A percentile compares a stretch with the other conserved stretches of the same genome.
Conservation (phyloP, 1,139 yeast genomes). For the Nakaseomyces glabratus region DNA sequence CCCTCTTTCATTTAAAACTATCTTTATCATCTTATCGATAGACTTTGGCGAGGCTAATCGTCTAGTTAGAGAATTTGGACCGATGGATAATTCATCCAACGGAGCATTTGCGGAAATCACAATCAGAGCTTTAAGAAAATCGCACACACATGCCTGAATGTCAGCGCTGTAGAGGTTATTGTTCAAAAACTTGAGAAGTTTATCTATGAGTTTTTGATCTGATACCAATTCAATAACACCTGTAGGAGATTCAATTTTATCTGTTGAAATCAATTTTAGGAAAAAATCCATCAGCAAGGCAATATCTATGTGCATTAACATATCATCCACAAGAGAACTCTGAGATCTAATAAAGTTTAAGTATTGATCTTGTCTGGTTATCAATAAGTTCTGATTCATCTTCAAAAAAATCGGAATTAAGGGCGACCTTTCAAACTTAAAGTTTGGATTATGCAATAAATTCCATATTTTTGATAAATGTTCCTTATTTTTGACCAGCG, state of each 20-base stretch:
- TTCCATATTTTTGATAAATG: conserved; percentile 71
- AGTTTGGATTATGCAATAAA: conserved; percentile 53
- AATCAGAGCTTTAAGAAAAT: conserved; percentile 83
- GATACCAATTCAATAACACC: conserved; percentile 50
- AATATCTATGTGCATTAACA: conserved; percentile 45
- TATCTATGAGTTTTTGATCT: conserved; percentile 43
- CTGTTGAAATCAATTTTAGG: conserved; percentile 52
- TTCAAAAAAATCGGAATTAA: conserved; percentile 71
- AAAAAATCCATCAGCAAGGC: conserved; percentile 69
- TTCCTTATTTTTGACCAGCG: conserved; percentile 66
- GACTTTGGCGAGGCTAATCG: conserved; percentile 72
- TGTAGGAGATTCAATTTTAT: conserved; percentile 53
- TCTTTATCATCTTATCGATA: conserved; percentile 50
- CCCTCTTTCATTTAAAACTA: conserved; percentile 73
- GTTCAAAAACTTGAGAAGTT: conserved; percentile 42
- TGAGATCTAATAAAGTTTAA: conserved; percentile 47
- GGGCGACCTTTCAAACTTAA: conserved; percentile 44
- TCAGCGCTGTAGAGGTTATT: conserved; percentile 43
- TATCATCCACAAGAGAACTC: conserved; percentile 42
- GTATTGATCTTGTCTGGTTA: conserved; percentile 56
- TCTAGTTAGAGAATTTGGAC: conserved; percentile 87
- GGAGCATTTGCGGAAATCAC: conserved; percentile 80
- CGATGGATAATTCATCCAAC: conserved; percentile 68
- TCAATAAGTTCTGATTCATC: conserved; percentile 83
- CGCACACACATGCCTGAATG: conserved; percentile 88